These are phyloP conservation scores for Alnus rubra DNA, from an alignment of 306 rosid genomes.

Conservation along the genomic window DNA sequence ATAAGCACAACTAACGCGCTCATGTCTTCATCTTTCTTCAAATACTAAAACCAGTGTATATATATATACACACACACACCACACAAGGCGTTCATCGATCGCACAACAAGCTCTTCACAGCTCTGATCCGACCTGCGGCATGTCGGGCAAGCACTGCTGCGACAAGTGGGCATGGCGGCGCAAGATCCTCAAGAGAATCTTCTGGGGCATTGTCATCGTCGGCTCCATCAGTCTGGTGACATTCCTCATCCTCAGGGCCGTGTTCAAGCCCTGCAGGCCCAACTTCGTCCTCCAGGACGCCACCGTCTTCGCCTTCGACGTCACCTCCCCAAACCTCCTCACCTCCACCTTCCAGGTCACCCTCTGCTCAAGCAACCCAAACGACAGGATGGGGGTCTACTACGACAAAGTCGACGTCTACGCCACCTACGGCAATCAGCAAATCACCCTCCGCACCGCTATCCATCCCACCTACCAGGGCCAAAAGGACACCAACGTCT, in stretches of 20 bases:
- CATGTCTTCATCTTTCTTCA: too few relatives aligned
- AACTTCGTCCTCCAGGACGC: slow-evolving; percentile 77
- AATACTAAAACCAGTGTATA: too few relatives aligned
- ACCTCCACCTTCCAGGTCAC: slow-evolving; percentile 80
- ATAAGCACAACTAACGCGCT: too few relatives aligned
- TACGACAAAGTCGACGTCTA: slow-evolving; percentile 78
- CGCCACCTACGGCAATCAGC: slow-evolving; percentile 64
- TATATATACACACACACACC: too few relatives aligned
- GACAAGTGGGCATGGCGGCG: slow-evolving; percentile 44
- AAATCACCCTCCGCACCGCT: slow-evolving; percentile 61
- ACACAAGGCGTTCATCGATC: too few relatives aligned
- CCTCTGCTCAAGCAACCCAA: slow-evolving; percentile 71
- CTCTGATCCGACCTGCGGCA: slow-evolving; percentile 1
- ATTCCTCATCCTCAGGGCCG: slow-evolving; percentile 69
- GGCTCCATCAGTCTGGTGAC: slow-evolving; percentile 49
- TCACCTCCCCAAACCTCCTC: slow-evolving; percentile 58
- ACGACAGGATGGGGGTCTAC: slow-evolving; percentile 74
- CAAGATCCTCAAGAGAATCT: not conserved
- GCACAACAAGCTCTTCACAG: not conserved
- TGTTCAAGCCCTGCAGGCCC: slow-evolving; percentile 72
- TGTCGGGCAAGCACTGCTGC: slow-evolving; percentile 46
- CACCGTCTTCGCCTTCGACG: slow-evolving; percentile 86
- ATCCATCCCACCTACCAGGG: slow-evolving; percentile 82
- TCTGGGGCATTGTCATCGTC: slow-evolving; percentile 48
- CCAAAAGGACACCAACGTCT: slow-evolving; percentile 66